phyloP scores from a whole-genome alignment of 108 stramenopile genomes.

The Cyclotella distinguenda region DNA sequence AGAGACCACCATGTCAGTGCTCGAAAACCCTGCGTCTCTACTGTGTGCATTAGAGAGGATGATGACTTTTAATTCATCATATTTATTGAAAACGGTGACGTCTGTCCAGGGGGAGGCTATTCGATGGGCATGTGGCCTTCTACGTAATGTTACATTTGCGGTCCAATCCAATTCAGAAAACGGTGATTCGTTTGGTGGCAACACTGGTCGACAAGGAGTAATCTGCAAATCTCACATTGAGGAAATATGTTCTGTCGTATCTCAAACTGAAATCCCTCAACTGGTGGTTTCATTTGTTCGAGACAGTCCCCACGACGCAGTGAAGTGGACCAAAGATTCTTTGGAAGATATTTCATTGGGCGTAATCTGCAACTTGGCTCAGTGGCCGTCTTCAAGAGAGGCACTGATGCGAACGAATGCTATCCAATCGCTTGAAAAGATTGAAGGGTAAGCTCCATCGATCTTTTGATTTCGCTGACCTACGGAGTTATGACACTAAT shows the following conservation, averaged over 20 bases:
- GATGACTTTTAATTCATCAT: constrained; percentile 22
- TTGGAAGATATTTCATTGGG: constrained; percentile 36
- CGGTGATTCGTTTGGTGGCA: constrained; percentile 7
- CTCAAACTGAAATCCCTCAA: constrained; percentile 27
- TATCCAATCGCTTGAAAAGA: constrained; percentile 9
- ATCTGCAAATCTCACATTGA: constrained; percentile 15
- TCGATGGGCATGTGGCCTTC: constrained; percentile 43
- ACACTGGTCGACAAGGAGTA: constrained; percentile 21
- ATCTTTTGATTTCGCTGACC: neutral
- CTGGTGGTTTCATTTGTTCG: constrained; percentile 14
- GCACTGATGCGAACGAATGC: constrained; percentile 22
- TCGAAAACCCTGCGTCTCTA: constrained; percentile 24
- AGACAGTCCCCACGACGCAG: constrained; percentile 10
- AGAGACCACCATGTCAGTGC: neutral
- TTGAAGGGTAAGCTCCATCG: constrained; percentile 14
- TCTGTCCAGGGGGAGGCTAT: constrained; percentile 41
- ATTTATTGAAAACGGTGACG: constrained; percentile 6
- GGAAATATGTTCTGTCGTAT: constrained; percentile 27
- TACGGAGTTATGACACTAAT: neutral
- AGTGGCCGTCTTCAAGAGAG: constrained; percentile 27
- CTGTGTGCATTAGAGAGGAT: constrained; percentile 23
- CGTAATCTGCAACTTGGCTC: constrained; percentile 36
- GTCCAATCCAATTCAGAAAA: neutral
- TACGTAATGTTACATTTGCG: constrained; percentile 34
- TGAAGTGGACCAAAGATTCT: constrained; percentile 40